These are phyloP conservation scores for Rhinocladiella similis DNA, from an alignment of 2,329 filamentous ascomycete species.

Conservation along the genomic window DNA sequence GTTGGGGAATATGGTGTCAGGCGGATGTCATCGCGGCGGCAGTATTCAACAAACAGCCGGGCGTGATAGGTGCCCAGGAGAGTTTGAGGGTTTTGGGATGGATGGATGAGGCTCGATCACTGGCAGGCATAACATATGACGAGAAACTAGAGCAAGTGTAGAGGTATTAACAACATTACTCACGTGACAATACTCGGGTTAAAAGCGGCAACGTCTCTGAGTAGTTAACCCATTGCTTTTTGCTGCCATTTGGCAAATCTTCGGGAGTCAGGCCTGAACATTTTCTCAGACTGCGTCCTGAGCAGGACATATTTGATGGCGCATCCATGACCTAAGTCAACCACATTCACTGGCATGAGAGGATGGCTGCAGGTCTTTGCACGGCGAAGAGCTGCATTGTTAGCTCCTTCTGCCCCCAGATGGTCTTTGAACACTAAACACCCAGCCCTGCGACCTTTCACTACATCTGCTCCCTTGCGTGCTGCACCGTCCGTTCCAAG, in stretches of 20 bases:
- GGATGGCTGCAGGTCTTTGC: constrained; percentile 30
- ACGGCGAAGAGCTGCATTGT: constrained; percentile 28
- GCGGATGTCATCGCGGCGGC: constrained; percentile 33
- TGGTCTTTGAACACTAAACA: constrained; percentile 5
- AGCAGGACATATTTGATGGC: not conserved
- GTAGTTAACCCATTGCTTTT: too few species aligned
- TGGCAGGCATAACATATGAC: constrained; percentile 28
- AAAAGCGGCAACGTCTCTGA: too few species aligned
- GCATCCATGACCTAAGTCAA: constrained; percentile 4
- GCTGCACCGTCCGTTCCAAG: constrained; percentile 35
- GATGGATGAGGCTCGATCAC: constrained; percentile 27
- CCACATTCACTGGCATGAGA: constrained; percentile 21
- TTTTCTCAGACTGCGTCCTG: not conserved
- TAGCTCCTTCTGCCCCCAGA: constrained; percentile 20
- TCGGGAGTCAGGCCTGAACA: not conserved
- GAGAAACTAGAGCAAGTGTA: constrained; percentile 14
- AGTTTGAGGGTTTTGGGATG: constrained; percentile 27
- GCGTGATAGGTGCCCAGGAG: constrained; percentile 27
- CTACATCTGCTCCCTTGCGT: constrained; percentile 31
- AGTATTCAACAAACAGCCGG: constrained; percentile 14
- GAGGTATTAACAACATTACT: too few species aligned
- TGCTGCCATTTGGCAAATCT: not conserved
- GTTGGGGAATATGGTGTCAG: constrained; percentile 36
- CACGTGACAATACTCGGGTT: too few species aligned
- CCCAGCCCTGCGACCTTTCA: constrained; percentile 31